Evolutionary conservation across 345 rosid species (phyloP), one percentile per base, ranked within the genome.

Genomic region (Diplotaxis tenuifolia): DNA sequence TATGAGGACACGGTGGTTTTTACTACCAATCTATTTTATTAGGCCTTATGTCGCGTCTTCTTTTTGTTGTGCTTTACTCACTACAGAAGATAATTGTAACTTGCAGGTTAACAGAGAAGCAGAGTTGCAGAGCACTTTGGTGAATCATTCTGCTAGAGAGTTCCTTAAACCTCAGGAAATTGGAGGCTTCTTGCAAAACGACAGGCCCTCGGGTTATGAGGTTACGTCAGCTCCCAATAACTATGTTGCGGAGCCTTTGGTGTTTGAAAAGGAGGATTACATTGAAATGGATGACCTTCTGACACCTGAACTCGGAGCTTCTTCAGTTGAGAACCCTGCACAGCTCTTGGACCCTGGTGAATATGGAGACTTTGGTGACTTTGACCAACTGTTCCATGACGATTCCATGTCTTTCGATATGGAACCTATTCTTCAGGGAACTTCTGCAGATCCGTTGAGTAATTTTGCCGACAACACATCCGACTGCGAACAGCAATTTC

Each of bases 221-320:
- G 76, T 38, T 21, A 71, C 63, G 1, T 77, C 80, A 52, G 50
- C 62, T 76, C 72, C 80, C 47, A 19, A 25, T n/a, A 32, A 9
- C 47, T 42, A 65, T 57, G 61, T 40, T 25, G 56, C 56, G 64
- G 50, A 16, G 40, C 62, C 72, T 25, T 55, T 72, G 4, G 72
- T 77, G 58, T 66, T 71, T 38, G 65, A 77, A 58, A 27, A 50
- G 73, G 81, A 88, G 47, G 93, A 83, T 85, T 95, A 84, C 85
- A 84, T 95, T 79, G 97, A 92, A 85, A 83, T 94, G 19, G 87
- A 88, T 82, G 97, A 92, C 83, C 92, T 95, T 61, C 22, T 71
- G 56, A 70, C 42, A 62, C 75, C 83, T 54, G 88, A 80, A 62
- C 79, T 82, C 25, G 67, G 65, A 67, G 31, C 19, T 38, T 66